These are phyloP conservation scores for Canariomyces notabilis DNA, from an alignment of 2,329 filamentous ascomycete species.

Conservation along the genomic window DNA sequence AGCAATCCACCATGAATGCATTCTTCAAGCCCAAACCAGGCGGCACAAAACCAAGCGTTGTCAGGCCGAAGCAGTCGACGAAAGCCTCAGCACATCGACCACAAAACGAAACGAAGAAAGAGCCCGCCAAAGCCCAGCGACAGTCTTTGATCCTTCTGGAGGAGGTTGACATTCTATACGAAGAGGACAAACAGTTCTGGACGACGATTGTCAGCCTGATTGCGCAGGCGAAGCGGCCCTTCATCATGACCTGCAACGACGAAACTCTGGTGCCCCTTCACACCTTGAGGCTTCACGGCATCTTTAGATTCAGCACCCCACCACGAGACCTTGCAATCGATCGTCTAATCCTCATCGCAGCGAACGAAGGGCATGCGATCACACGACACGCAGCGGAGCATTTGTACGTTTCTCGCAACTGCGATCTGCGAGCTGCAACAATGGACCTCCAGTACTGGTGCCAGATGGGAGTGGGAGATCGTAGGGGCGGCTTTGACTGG, in stretches of 20 bases:
- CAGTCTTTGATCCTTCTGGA: slow-evolving; percentile 93
- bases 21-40: slow-evolving; percentile 65
- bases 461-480: slow-evolving; percentile 87
- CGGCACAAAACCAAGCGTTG: slow-evolving; percentile 27
- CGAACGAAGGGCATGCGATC: slow-evolving; percentile 82
- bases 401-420: slow-evolving; percentile 63
- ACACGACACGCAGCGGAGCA: slow-evolving; percentile 59
- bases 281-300: slow-evolving; percentile 73
- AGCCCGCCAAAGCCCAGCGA: slow-evolving; percentile 58
- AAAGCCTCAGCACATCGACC: slow-evolving; percentile 27
- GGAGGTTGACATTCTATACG: slow-evolving; percentile 88
- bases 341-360: slow-evolving; percentile 75
- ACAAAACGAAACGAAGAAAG: slow-evolving; percentile 27
- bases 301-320: slow-evolving; percentile 69
- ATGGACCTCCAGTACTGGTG: slow-evolving; percentile 93
- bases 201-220: slow-evolving; percentile 72
- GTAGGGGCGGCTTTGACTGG: slow-evolving; percentile 86
- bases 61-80: slow-evolving; percentile 24
- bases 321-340: slow-evolving; percentile 66
- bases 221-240: slow-evolving; percentile 78
- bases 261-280: slow-evolving; percentile 74
- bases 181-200: slow-evolving; percentile 97
- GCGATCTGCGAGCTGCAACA: slow-evolving; percentile 76
- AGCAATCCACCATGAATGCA: slow-evolving; percentile 72
- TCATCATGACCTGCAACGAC: slow-evolving; percentile 93